Base-by-base conservation (phyloP, 805 yeast genomes). In the Candida odintsovae region DNA sequence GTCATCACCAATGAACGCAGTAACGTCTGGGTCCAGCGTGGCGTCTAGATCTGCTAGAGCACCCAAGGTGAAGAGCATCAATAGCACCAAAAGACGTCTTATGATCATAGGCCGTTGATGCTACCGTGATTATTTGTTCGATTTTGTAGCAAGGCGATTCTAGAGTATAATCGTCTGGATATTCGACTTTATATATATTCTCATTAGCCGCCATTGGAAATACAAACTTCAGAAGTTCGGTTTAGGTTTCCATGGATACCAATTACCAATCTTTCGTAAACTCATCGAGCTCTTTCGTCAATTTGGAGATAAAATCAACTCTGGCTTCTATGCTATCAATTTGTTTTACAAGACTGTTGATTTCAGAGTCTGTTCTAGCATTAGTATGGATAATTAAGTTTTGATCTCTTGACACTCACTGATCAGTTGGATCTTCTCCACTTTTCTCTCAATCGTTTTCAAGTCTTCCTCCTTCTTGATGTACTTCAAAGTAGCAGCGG, bases 401-500 rank as follows among this genome's bases (percentile, higher is more conserved):
- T 19, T 6, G n/a, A 11, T 38, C 2, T 16, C 18, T 33, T n/a
- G 13, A 26, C 8, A 50, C 49, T 51, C 46, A 46, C 62, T 61
- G 33, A 50, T 23, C 6, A 40, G 25, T 15, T 43, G 44, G 11
- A 65, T 47, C 12, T 47, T 53, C 3, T 49, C 50, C 1, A 57
- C 54, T 13, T 56, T 56, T 15, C 51, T 38, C 6, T 47, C 19
- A 23, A 71, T 49, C 12, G 58, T 55, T 20, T 64, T 59, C 5
- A 70, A 50, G 46, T 75, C 74, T 5, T 61, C 63, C 40, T 77
- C 83, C 28, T 78, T 60, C 28, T 63, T 66, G 42, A 71, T 69
- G 44, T 76, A 78, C 54, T 75, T 76, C 50, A 79, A 62, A 0
- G 81, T 74, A 41, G 80, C 76, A 44, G 77, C 70, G n/a, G 83